phyloP scores from a whole-genome alignment of 225 moss, liverwort and hornwort genomes.

The Asterella californica region DNA sequence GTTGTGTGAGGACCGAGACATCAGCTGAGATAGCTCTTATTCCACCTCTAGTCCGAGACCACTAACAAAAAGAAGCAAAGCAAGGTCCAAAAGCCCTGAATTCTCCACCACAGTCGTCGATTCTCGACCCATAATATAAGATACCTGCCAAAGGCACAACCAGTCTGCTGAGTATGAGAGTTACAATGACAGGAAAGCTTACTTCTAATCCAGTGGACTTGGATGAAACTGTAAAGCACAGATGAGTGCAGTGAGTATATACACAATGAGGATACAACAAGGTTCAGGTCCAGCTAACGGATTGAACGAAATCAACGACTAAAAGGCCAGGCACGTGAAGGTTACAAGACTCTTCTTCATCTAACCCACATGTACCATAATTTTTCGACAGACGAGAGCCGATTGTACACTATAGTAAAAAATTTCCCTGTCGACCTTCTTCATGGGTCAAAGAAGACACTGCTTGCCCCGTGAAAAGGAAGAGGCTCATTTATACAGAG shows the following conservation, averaged over 20 bases:
- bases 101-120: neutral
- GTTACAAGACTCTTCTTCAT: neutral
- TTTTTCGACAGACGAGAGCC: neutral
- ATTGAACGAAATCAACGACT: neutral
- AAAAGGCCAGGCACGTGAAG: no score
- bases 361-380: neutral
- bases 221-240: neutral
- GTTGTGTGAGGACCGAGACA: neutral
- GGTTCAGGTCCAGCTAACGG: neutral
- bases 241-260: no score
- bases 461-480: neutral
- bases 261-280: no score
- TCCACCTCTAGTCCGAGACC: slow-evolving; percentile 10
- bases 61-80: slow-evolving; percentile 3
- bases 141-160: slow-evolving; percentile 16
- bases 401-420: neutral
- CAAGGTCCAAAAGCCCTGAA: neutral
- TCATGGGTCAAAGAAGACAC: neutral
- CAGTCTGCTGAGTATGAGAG: neutral
- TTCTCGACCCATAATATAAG: neutral
- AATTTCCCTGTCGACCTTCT: neutral
- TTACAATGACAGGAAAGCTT: neutral
- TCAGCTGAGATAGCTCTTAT: neutral
- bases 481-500: neutral
- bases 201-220: neutral